A percentile compares a stretch with the other conserved stretches of the same genome.
These are phyloP conservation scores for Clavispora fructus DNA, from an alignment of 805 yeast species.

Conservation along the genomic window DNA sequence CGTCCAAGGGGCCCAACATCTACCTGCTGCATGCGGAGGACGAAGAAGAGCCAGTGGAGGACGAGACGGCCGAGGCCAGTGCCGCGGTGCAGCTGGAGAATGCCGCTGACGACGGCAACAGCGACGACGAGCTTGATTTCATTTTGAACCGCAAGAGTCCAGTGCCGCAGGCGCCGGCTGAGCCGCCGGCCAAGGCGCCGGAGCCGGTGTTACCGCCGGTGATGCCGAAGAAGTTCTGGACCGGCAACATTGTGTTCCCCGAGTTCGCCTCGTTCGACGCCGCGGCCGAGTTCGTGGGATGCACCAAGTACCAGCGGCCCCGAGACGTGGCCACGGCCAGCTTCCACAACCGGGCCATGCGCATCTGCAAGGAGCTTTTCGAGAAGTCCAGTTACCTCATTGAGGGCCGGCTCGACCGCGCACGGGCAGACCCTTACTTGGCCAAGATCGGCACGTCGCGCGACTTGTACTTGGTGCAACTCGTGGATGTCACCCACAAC, in stretches of 20 bases:
- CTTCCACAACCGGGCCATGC: constrained; percentile 21
- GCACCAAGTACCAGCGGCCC: constrained; percentile 22
- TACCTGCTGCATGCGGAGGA: constrained; percentile 22
- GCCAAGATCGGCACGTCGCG: constrained; percentile 41
- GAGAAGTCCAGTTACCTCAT: constrained; percentile 33
- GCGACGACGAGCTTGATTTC: constrained; percentile 31
- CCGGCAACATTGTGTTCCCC: constrained; percentile 45
- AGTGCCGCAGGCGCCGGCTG: constrained; percentile 1
- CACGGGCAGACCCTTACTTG: constrained; percentile 55
- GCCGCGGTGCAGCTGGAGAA: background rate
- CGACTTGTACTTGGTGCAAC: constrained; percentile 48
- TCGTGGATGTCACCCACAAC: constrained; percentile 21
- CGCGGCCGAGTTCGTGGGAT: constrained; percentile 31
- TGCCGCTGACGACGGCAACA: constrained; percentile 1
- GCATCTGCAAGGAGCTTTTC: constrained; percentile 26
- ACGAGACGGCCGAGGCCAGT: background rate
- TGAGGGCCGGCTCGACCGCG: constrained; percentile 58
- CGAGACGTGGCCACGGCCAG: constrained; percentile 12
- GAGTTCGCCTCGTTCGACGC: constrained; percentile 43
- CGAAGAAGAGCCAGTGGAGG: constrained; percentile 16
- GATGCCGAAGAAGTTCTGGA: constrained; percentile 30
- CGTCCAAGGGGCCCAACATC: background rate
- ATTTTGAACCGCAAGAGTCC: constrained; percentile 19
- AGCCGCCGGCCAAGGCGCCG: background rate
- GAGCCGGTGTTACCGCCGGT: constrained; percentile 10